phyloP scores from a whole-genome alignment of 495 filamentous ascomycete genomes.

The Geopyxis carbonaria region DNA sequence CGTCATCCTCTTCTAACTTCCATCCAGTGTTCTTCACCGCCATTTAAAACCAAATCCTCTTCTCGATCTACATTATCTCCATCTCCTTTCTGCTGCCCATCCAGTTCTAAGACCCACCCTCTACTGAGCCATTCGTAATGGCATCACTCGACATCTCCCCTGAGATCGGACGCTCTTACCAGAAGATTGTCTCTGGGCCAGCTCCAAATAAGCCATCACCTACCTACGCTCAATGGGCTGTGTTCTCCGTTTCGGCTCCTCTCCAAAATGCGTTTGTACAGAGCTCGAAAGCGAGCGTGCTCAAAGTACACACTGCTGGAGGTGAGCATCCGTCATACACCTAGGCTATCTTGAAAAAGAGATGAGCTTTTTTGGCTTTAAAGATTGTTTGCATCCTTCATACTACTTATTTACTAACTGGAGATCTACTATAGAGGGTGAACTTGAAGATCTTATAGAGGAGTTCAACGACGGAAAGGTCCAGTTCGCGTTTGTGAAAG shows the following conservation, averaged over 20 bases:
- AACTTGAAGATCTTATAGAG: conserved; percentile 84
- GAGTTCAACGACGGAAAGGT: conserved; percentile 93
- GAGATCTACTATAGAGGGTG: conserved; percentile 49
- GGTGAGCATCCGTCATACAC: conserved; percentile 34
- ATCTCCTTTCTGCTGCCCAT: conserved; percentile 1
- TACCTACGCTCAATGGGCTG: conserved; percentile 66
- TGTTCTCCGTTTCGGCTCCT: conserved; percentile 81
- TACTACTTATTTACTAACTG: conserved; percentile 6
- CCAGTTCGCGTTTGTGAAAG: conserved; percentile 91
- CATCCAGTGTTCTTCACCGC: background rate
- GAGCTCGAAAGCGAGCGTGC: conserved; percentile 75
- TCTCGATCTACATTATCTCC: conserved; percentile 2
- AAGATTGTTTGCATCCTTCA: no score
- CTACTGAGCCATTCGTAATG: conserved; percentile 44
- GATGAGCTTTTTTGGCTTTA: background rate
- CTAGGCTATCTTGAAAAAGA: background rate
- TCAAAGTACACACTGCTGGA: conserved; percentile 85
- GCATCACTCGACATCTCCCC: conserved; percentile 74
- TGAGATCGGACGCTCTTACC: conserved; percentile 85
- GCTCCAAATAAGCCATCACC: conserved; percentile 42
- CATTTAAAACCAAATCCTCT: background rate
- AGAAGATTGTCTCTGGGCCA: conserved; percentile 61
- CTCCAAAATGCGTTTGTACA: conserved; percentile 79
- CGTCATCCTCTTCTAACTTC: background rate
- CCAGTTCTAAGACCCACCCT: background rate